Percentiles rank a stretch among this genome's conserved stretches.
These are phyloP conservation scores for Diddensiella transvaalensis DNA, from an alignment of 805 yeast species.

Conservation along the genomic window DNA sequence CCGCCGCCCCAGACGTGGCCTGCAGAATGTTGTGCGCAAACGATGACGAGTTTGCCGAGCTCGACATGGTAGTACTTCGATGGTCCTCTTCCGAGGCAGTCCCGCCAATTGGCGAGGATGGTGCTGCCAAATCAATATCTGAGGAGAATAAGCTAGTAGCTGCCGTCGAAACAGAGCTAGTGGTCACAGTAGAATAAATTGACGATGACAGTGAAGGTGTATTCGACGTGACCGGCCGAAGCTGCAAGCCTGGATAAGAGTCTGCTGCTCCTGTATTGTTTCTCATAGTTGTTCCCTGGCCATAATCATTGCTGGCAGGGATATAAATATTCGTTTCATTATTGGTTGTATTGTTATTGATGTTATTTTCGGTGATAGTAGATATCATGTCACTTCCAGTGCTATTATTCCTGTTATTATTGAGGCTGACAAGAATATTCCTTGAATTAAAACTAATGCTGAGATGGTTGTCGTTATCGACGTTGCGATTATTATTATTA, in stretches of 20 bases:
- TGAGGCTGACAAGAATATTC: neutral
- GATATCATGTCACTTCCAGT: neutral
- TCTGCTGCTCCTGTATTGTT: neutral
- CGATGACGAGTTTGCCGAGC: conserved; percentile 17
- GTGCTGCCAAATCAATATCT: neutral
- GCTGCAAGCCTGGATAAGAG: neutral
- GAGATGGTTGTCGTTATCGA: conserved; percentile 1
- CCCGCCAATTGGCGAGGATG: neutral
- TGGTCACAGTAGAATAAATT: neutral
- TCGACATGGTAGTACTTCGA: conserved; percentile 10
- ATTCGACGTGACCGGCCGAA: conserved; percentile 13
- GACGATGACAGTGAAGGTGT: conserved; percentile 1
- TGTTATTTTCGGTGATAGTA: conserved; percentile 8
- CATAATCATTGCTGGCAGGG: neutral
- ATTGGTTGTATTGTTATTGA: conserved; percentile 11
- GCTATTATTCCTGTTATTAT: conserved; percentile 5
- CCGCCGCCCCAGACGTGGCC: conserved; percentile 11
- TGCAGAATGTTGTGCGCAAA: conserved; percentile 21
- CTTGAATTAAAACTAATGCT: conserved; percentile 2
- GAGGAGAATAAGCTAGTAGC: neutral
- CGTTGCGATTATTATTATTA: conserved; percentile 1
- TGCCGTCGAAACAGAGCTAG: neutral
- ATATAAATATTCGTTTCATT: neutral
- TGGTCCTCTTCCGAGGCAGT: neutral
- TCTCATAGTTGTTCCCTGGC: neutral